Evolutionary conservation across 345 rosid species (phyloP).

Genomic region (Lepidium didymum): DNA sequence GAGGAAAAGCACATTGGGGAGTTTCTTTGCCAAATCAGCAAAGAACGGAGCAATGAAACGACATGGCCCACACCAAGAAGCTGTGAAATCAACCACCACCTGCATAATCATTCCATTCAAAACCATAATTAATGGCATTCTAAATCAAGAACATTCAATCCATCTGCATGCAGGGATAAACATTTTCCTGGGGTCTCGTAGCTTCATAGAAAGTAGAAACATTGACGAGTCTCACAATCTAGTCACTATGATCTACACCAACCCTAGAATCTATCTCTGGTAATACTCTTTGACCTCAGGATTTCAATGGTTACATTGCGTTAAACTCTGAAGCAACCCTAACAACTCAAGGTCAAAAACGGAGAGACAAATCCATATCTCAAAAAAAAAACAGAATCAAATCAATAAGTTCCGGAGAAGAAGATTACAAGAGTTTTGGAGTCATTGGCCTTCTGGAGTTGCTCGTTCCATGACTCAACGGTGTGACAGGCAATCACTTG

Average conservation of each 20-base stretch:
- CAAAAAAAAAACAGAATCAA: neutral
- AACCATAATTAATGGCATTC: too few relatives aligned
- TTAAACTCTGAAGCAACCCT: neutral
- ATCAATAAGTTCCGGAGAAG: neutral
- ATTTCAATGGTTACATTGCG: neutral
- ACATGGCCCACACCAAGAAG: slow-evolving; percentile 83
- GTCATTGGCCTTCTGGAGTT: slow-evolving; percentile 47
- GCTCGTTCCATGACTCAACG: slow-evolving; percentile 54
- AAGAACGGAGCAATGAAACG: slow-evolving; percentile 64
- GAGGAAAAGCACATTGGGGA: slow-evolving; percentile 46
- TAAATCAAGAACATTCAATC: neutral
- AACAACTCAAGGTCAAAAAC: neutral
- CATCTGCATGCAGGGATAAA: neutral
- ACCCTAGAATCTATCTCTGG: neutral
- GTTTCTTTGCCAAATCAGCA: slow-evolving; percentile 63
- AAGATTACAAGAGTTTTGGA: slow-evolving; percentile 58
- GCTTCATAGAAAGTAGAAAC: neutral
- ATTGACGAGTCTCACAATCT: neutral
- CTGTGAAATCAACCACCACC: slow-evolving; percentile 81
- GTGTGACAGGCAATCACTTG: slow-evolving; percentile 70
- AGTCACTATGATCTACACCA: neutral
- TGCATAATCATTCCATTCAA: slow-evolving; percentile 3
- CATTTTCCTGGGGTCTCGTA: neutral
- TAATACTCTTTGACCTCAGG: neutral
- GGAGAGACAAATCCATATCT: neutral